Percentiles rank a stretch among this genome's conserved stretches.
Conservation (phyloP, 345 rosid species). For the Odontarrhena argentea region DNA sequence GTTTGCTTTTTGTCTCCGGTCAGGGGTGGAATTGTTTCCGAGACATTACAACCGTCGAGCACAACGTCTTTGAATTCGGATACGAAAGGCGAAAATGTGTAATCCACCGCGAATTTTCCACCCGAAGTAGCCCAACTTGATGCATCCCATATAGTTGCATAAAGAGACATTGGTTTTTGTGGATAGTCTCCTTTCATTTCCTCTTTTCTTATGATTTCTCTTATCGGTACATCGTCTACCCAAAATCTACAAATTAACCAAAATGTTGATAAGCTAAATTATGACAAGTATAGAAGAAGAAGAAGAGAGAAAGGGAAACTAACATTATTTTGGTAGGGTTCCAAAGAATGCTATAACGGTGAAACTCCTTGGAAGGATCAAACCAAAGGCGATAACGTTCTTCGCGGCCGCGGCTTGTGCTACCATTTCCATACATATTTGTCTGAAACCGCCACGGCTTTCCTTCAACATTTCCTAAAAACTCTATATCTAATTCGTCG, state of each 20-base stretch:
- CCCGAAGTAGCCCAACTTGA: slow-evolving; percentile 94
- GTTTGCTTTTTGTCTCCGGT: slow-evolving; percentile 7
- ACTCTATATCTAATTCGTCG: slow-evolving; percentile 93
- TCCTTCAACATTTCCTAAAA: slow-evolving; percentile 75
- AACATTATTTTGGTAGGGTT: slow-evolving; percentile 66
- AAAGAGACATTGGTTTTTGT: slow-evolving; percentile 84
- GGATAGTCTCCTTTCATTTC: slow-evolving; percentile 86
- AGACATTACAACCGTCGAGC: slow-evolving; percentile 68
- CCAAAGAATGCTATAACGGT: slow-evolving; percentile 91
- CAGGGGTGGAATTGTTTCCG: slow-evolving; percentile 52
- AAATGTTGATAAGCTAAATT: too few species aligned
- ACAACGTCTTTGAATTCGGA: slow-evolving; percentile 71
- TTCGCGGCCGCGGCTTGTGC: slow-evolving; percentile 81
- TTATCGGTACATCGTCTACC: slow-evolving; percentile 81
- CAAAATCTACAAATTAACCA: slow-evolving; percentile 60
- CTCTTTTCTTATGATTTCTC: slow-evolving; percentile 61
- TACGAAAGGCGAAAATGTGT: slow-evolving; percentile 72
- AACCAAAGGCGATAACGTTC: slow-evolving; percentile 93
- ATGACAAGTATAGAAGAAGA: too few species aligned
- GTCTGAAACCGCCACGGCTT: slow-evolving; percentile 95
- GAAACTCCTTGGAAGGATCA: slow-evolving; percentile 85
- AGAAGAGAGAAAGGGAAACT: slow-evolving; percentile 46
- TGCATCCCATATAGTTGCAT: slow-evolving; percentile 97
- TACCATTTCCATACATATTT: slow-evolving; percentile 87
- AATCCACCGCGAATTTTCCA: slow-evolving; percentile 68